phyloP scores from a whole-genome alignment of 306 rosid species.

The Casuarina equisetifolia region DNA sequence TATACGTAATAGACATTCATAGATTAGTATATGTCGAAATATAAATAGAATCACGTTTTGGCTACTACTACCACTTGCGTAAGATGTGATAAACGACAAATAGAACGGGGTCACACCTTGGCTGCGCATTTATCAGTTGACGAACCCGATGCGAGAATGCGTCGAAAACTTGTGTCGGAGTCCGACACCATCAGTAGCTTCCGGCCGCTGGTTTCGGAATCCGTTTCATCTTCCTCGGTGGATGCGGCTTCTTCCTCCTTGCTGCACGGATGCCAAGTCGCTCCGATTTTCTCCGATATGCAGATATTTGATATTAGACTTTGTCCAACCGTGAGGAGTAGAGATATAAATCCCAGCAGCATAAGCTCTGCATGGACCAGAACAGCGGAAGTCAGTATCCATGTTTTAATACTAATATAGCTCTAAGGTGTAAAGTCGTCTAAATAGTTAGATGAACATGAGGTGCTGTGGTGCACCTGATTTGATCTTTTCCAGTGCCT shows the following conservation, averaged over 20 bases:
- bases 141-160: conserved; percentile 47
- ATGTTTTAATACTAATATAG: too few species aligned
- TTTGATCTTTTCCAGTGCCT: conserved; percentile 75
- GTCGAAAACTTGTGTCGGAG: conserved; percentile 29
- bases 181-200: conserved; percentile 24
- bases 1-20: too few species aligned
- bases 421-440: too few species aligned
- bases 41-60: background rate
- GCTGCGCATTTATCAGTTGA: conserved; percentile 47
- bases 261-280: conserved; percentile 78
- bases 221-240: background rate
- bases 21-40: too few species aligned
- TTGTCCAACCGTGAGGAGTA: conserved; percentile 83
- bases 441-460: background rate
- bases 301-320: conserved; percentile 57
- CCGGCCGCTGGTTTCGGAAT: conserved; percentile 20
- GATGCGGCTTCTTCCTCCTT: background rate
- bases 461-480: conserved; percentile 33
- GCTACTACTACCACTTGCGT: background rate
- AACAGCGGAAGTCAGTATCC: too few species aligned
- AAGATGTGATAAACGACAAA: background rate
- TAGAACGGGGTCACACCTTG: conserved; percentile 25
- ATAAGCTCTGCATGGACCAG: conserved; percentile 61
- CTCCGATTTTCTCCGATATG: conserved; percentile 50
- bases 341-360: conserved; percentile 82